Evolutionary conservation across 2,329 filamentous ascomycete species (phyloP), one percentile per base, ranked within the genome.

Genomic region (Aspergillus nomiae): DNA sequence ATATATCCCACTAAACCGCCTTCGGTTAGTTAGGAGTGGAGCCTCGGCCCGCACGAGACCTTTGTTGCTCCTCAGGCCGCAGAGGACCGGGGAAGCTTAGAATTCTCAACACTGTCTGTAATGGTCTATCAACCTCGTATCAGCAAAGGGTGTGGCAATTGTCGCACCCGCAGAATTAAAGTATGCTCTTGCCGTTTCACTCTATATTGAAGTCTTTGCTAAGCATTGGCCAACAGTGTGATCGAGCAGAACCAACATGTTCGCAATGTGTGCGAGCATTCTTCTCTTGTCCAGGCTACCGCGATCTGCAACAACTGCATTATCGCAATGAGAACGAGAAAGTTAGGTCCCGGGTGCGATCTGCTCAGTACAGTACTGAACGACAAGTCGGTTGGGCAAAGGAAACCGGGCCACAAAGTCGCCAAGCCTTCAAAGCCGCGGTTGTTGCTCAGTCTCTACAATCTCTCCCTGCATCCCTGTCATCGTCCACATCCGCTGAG

Each of bases 191-290:
- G 6, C 24, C 9, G 21, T 16, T 14, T 26, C 11, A 24, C 21
- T 4, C 8, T 48, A 16, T 26, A 8, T 3, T 28, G 24, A 41
- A 41, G 16, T 19, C 1, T 24, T 48, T 48, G 21, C 24, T 48
- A 26, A 48, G 7, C 38, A 8, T 41, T 4, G 46, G 26, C 28
- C 1, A 12, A 41, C 46, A 58, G 56, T 58, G 56, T 32, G 56
- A 58, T 45, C 41, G 30, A 43, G 46, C 56, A 34, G 46, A 58
- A 32, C 43, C 56, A 7, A 21, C 56, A 14, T 58, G 56, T 16
- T 46, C 46, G 16, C 56, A 46, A 28, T 58, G 56, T 38, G 24
- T 32, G 26, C 56, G 43, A 16, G 56, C 56, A 32, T 26, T 16
- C n/a, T 58, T 46, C 41, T 41, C 32, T 26, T 48, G 56, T 50